phyloP scores from a whole-genome alignment of 768 basidiomycete species.

The Tricholoma flavovirens region DNA sequence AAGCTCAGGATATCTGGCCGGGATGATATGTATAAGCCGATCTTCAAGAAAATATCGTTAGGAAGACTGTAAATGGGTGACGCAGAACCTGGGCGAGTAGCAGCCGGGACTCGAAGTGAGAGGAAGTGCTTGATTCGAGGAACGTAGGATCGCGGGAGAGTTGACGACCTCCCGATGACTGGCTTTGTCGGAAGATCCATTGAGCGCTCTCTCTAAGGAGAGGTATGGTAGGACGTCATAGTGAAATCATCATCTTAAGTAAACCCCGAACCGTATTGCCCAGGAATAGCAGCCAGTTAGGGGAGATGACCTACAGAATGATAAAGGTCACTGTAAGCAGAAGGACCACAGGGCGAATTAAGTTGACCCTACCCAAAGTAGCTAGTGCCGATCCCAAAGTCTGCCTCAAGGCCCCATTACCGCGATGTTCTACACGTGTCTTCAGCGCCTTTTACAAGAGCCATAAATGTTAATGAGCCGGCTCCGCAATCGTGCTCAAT shows the following conservation, averaged over 20 bases:
- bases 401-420: not conserved
- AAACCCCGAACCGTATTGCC: not conserved
- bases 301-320: not conserved
- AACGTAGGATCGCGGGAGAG: conserved; percentile 13
- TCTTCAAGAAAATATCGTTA: conserved; percentile 19
- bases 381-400: not conserved
- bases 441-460: not conserved
- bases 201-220: not conserved
- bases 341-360: not conserved
- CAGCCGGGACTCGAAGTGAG: conserved; percentile 5
- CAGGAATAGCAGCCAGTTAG: not conserved
- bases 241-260: not conserved
- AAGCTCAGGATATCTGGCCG: conserved; percentile 24
- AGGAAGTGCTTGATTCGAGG: conserved; percentile 19
- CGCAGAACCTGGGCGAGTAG: not conserved
- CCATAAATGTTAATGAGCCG: no score
- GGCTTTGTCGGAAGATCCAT: conserved; percentile 10
- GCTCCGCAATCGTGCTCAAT: no score
- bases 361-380: not conserved
- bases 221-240: not conserved
- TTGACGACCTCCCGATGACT: conserved; percentile 6
- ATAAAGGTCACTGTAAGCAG: not conserved
- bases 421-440: not conserved
- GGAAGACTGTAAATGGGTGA: conserved; percentile 12
- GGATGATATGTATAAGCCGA: conserved; percentile 19